A percentile compares a stretch with the other conserved stretches of the same genome.
Conservation (phyloP, 441 rosid species). For the Corymbia calophylla region DNA sequence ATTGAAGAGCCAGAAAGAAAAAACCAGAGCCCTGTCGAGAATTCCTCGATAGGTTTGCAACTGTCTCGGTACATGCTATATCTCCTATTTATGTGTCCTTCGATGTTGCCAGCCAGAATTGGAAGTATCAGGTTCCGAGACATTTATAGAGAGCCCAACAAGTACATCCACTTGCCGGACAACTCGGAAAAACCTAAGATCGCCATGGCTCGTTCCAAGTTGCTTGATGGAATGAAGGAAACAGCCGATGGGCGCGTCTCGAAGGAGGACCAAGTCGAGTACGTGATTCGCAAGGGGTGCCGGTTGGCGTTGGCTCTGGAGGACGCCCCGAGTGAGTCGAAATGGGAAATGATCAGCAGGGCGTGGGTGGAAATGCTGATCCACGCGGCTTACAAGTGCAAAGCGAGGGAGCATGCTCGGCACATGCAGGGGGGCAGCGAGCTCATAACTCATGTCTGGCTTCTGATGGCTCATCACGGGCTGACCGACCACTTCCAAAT, state of each 20-base stretch:
- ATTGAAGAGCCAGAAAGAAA: background rate
- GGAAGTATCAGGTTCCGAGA: background rate
- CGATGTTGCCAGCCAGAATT: background rate
- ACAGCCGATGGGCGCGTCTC: too few relatives aligned
- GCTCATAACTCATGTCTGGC: background rate
- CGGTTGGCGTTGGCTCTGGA: background rate
- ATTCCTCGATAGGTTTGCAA: background rate
- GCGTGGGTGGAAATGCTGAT: background rate
- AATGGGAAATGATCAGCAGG: background rate
- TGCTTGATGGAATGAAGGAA: too few relatives aligned
- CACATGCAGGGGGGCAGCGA: background rate
- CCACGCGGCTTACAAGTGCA: background rate
- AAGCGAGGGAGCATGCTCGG: background rate
- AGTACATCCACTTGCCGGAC: background rate
- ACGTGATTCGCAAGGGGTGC: background rate
- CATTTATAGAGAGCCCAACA: background rate
- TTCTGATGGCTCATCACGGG: background rate
- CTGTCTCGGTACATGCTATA: background rate
- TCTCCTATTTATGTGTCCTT: background rate
- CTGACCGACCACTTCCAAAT: background rate
- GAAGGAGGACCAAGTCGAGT: background rate
- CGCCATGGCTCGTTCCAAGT: too few relatives aligned
- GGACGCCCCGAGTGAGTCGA: accelerated
- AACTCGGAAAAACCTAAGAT: too few relatives aligned
- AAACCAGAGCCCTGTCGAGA: too few relatives aligned